Conservation (phyloP, 352 stramenopile genomes). For the Phytophthora fragariae region DNA sequence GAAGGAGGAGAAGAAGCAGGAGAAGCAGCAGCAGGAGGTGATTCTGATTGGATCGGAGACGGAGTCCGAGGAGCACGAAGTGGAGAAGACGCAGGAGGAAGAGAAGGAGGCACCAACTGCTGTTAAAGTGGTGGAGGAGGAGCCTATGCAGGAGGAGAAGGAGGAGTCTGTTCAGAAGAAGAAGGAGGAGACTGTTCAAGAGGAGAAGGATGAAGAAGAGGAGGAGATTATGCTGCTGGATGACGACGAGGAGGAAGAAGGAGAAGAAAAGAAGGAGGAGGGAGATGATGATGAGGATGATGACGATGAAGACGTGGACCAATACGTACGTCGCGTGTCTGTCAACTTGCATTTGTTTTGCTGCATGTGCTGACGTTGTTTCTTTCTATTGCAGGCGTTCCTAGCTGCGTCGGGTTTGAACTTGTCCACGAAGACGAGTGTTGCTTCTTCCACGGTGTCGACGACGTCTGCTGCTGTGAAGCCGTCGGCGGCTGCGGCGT, state of each 20-base stretch:
- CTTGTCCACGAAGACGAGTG: slow-evolving; percentile 28
- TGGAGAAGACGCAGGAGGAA: slow-evolving; percentile 14
- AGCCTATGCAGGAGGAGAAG: slow-evolving; percentile 5
- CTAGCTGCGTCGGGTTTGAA: slow-evolving; percentile 61
- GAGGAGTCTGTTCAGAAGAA: neutral
- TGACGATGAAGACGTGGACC: slow-evolving; percentile 57
- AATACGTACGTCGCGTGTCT: slow-evolving; percentile 49
- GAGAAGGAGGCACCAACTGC: neutral
- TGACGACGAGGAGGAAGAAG: slow-evolving; percentile 48
- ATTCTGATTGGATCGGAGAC: slow-evolving; percentile 14
- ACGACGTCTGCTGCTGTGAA: neutral
- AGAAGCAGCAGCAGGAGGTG: slow-evolving; percentile 7
- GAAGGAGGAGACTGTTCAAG: neutral
- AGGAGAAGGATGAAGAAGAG: slow-evolving; percentile 37
- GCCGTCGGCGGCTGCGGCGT: slow-evolving; percentile 8
- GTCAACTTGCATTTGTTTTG: neutral
- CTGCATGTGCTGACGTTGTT: neutral
- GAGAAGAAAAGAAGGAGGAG: slow-evolving; percentile 41
- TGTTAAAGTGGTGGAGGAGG: too few species aligned
- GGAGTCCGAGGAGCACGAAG: neutral
- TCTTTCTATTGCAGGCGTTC: slow-evolving; percentile 37
- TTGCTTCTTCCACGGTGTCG: neutral
- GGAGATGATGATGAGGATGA: slow-evolving; percentile 36
- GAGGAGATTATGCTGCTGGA: slow-evolving; percentile 61
- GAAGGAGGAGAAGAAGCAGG: slow-evolving; percentile 13